Evolutionary conservation across 345 rosid species (phyloP).

Genomic region (Stellera chamaejasme): DNA sequence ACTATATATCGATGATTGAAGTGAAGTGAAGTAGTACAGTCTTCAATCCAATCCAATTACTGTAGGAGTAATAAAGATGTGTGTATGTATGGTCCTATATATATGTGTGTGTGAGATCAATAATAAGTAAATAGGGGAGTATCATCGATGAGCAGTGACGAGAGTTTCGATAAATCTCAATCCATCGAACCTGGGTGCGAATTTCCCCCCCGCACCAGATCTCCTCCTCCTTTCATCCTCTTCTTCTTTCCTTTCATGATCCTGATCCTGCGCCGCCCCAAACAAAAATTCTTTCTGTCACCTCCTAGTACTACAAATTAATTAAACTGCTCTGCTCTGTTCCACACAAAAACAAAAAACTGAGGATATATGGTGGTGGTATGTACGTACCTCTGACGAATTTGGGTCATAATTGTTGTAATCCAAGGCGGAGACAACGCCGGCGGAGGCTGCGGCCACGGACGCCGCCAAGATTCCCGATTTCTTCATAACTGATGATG

Average conservation of each 20-base stretch:
- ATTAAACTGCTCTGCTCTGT: too few relatives aligned
- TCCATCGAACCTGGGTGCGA: slow-evolving; percentile 79
- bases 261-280: slow-evolving; percentile 16
- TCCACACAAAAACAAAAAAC: background rate
- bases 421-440: slow-evolving; percentile 35
- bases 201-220: slow-evolving; percentile 41
- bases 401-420: slow-evolving; percentile 27
- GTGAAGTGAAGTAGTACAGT: too few relatives aligned
- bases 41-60: too few relatives aligned
- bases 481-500: slow-evolving; percentile 38
- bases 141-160: slow-evolving; percentile 78
- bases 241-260: slow-evolving; percentile 19
- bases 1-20: too few relatives aligned
- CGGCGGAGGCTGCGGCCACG: slow-evolving; percentile 40
- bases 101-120: too few relatives aligned
- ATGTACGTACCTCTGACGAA: slow-evolving; percentile 33
- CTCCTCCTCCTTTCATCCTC: slow-evolving; percentile 19
- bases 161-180: slow-evolving; percentile 86
- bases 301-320: background rate
- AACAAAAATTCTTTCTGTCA: background rate
- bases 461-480: slow-evolving; percentile 45
- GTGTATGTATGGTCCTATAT: too few relatives aligned
- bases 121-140: too few relatives aligned
- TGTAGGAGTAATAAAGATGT: too few relatives aligned
- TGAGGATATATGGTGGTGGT: background rate